phyloP scores from a whole-genome alignment of 257 asterid genomes.

The Osmanthus fragrans region DNA sequence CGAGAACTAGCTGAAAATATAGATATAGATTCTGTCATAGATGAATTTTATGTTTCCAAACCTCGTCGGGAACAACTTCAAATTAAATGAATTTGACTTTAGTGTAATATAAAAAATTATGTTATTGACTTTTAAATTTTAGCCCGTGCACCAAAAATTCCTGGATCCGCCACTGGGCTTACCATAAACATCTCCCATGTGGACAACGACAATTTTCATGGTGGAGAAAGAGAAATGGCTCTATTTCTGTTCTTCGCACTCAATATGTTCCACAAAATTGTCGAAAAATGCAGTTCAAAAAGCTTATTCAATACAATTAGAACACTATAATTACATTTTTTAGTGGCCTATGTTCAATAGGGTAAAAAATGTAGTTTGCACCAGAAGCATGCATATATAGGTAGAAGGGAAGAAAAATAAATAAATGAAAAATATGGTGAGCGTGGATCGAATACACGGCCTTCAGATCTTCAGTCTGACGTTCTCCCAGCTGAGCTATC shows the following conservation, averaged over 20 bases:
- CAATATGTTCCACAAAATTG: neutral
- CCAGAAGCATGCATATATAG: no score
- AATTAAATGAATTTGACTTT: no score
- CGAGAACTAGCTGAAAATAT: no score
- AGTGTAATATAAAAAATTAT: no score
- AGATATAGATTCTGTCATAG: no score
- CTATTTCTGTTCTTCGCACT: neutral
- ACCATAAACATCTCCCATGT: neutral
- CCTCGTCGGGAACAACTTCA: no score
- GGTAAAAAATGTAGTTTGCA: neutral
- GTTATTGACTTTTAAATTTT: no score
- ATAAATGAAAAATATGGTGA: conserved; percentile 56
- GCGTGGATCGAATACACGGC: conserved; percentile 98
- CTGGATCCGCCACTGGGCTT: no score
- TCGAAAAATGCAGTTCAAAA: neutral
- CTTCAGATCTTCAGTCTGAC: conserved; percentile 89
- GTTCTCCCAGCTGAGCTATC: conserved; percentile 98
- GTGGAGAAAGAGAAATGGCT: neutral
- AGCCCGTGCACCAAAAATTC: no score
- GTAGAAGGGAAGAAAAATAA: no score
- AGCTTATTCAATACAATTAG: neutral
- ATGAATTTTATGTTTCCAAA: no score
- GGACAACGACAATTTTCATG: neutral
- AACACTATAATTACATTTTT: no score
- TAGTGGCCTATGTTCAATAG: neutral